Conservation (phyloP, 78 protist species). For the Speleostelium caveatum region DNA sequence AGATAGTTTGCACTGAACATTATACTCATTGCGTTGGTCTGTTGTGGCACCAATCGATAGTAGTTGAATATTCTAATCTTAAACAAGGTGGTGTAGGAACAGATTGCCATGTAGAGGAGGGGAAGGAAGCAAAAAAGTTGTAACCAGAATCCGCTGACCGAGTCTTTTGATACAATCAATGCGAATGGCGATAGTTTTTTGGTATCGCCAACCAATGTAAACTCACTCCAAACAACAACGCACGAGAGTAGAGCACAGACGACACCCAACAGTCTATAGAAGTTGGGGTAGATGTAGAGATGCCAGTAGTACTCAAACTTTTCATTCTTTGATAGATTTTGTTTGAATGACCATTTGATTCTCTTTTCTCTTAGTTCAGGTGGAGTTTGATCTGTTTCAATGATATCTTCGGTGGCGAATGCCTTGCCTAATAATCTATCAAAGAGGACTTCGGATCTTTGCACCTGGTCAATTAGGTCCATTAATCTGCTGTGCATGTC, state of each 20-base stretch:
- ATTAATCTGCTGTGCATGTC: constrained; percentile 25
- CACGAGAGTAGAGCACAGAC: constrained; percentile 25
- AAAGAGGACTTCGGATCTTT: constrained; percentile 1
- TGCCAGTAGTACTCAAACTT: constrained; percentile 54
- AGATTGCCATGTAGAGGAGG: constrained; percentile 57
- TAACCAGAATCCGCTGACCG: constrained; percentile 32
- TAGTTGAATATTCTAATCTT: constrained; percentile 60
- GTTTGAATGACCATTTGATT: constrained; percentile 60
- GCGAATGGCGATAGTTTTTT: constrained; percentile 26
- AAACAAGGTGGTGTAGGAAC: constrained; percentile 74
- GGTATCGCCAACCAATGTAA: constrained; percentile 2
- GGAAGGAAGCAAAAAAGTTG: constrained; percentile 76
- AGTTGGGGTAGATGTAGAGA: constrained; percentile 35
- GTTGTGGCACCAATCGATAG: constrained; percentile 77
- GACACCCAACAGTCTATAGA: constrained; percentile 17
- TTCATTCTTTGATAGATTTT: background rate
- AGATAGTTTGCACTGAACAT: constrained; percentile 71
- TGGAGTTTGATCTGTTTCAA: constrained; percentile 2
- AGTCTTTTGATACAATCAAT: constrained; percentile 6
- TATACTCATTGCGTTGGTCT: constrained; percentile 43
- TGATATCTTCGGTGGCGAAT: constrained; percentile 68
- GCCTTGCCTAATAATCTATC: constrained; percentile 58
- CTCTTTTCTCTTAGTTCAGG: background rate
- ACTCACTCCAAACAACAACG: constrained; percentile 51
- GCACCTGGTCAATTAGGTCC: constrained; percentile 18